Base-by-base conservation (phyloP, 1,139 yeast species). In the Suzukiozyma palmioleophila region DNA sequence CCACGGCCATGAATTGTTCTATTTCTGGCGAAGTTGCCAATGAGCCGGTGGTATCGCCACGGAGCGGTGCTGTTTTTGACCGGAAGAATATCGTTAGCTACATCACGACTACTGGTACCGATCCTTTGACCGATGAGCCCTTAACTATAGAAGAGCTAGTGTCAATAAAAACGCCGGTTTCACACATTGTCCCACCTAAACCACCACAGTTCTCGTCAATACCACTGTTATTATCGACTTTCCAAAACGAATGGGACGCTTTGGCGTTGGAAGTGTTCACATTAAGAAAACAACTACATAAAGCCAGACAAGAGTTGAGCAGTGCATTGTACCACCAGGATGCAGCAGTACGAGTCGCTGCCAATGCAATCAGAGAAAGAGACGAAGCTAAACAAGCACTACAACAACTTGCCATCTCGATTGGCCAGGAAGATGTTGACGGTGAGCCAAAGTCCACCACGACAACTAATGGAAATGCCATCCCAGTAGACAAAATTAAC, bases 221-320 rank as follows among this genome's bases (percentile, higher is more conserved):
- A 27, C 98, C 98, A 0, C 69, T 85, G 8, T 60, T 90, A 47
- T 66, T 90, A 37, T 68, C 87, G 1, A 69, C 84, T 1, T 78
- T 90, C 47, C 97, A 89, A 57, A 79, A 81, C 43, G 96, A 90
- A 56, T 90, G 95, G 90, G 97, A 92, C 55, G 77, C 96, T 0
- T 60, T 86, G 43, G 88, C 94, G 28, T 64, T 90, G 41, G 97
- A 92, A 55, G 72, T 84, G 34, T 89, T 86, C 54, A 75, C 82
- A 26, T 64, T 90, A 44, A 71, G 94, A 46, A 85, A 85, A 55
- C 90, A 84, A 50, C 67, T 90, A 36, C 76, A 72, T 37, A 66
- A 68, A 27, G 74, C 92, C 2, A 73, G 84, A 45, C 79, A 84
- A 51, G 94, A 88, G 52, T 62, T 90, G 41, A 82, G 94, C 32